Evolutionary conservation across 495 filamentous ascomycete genomes (phyloP).

Genomic region (Penicillium coprophilum): DNA sequence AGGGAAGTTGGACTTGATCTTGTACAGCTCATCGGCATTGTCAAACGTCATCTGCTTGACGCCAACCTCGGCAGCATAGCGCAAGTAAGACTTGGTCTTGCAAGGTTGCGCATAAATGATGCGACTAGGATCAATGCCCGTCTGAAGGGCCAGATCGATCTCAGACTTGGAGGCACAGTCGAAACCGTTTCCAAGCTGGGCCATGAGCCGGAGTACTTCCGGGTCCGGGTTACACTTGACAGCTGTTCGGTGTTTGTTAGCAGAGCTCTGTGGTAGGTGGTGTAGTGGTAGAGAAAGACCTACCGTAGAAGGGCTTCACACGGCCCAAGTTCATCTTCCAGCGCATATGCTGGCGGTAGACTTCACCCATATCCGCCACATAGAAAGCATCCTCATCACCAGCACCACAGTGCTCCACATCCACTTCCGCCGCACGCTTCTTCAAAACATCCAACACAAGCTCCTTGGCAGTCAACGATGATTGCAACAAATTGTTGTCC

Average conservation of each 20-base stretch:
- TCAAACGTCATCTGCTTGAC: slow-evolving; percentile 99
- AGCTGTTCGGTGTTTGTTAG: slow-evolving; percentile 50
- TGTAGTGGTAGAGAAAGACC: slow-evolving; percentile 25
- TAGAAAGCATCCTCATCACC: slow-evolving; percentile 98
- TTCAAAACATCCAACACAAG: slow-evolving; percentile 79
- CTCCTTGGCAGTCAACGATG: slow-evolving; percentile 50
- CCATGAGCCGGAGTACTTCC: slow-evolving; percentile 82
- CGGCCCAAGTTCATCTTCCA: slow-evolving; percentile 94
- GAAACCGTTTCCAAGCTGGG: slow-evolving; percentile 87
- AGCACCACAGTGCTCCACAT: slow-evolving; percentile 79
- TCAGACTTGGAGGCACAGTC: slow-evolving; percentile 97
- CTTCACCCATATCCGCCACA: slow-evolving; percentile 95
- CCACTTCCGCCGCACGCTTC: slow-evolving; percentile 73
- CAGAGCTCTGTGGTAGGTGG: neutral
- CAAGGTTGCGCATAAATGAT: slow-evolving; percentile 99
- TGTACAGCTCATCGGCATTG: slow-evolving; percentile 96
- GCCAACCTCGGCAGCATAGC: slow-evolving; percentile 75
- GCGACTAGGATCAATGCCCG: slow-evolving; percentile 83
- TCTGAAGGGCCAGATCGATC: slow-evolving; percentile 83
- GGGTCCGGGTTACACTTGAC: slow-evolving; percentile 98
- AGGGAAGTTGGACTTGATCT: slow-evolving; percentile 88
- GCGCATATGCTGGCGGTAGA: slow-evolving; percentile 96
- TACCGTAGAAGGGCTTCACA: slow-evolving; percentile 97
- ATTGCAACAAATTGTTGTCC: slow-evolving; percentile 43
- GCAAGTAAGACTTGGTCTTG: slow-evolving; percentile 97